phyloP scores from a whole-genome alignment of 257 asterid species.

The Knoxia roxburghii region DNA sequence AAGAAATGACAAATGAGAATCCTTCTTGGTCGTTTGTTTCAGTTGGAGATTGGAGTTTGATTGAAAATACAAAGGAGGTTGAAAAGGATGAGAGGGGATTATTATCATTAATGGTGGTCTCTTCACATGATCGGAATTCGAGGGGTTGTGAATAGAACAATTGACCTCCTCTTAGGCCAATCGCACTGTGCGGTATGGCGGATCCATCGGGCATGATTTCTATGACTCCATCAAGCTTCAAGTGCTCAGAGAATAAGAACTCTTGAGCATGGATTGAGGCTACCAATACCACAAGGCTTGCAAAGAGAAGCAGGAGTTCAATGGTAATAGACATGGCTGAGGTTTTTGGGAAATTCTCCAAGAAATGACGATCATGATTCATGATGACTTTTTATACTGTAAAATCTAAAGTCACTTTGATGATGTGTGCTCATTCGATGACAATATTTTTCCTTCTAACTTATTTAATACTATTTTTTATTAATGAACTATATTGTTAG shows the following conservation, averaged over 20 bases:
- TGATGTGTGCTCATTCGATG: no score
- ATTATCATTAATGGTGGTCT: neutral
- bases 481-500: no score
- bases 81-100: neutral
- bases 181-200: no score
- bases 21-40: neutral
- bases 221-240: neutral
- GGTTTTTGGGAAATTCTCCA: no score
- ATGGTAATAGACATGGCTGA: neutral
- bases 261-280: conserved; percentile 4
- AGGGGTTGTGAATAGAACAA: neutral
- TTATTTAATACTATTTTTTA: no score
- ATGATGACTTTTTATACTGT: no score
- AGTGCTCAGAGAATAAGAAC: neutral
- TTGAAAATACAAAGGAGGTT: conserved; percentile 2
- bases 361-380: no score
- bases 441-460: no score
- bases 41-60: neutral
- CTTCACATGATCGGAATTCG: neutral
- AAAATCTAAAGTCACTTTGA: no score
- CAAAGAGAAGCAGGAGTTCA: conserved; percentile 1
- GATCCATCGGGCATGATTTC: conserved; percentile 11
- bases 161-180: neutral
- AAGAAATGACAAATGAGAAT: conserved; percentile 3
- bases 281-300: neutral